Evolutionary conservation across 2,329 filamentous ascomycete species (phyloP), one percentile per base, ranked within the genome.

Genomic region (Emergomyces africanus): DNA sequence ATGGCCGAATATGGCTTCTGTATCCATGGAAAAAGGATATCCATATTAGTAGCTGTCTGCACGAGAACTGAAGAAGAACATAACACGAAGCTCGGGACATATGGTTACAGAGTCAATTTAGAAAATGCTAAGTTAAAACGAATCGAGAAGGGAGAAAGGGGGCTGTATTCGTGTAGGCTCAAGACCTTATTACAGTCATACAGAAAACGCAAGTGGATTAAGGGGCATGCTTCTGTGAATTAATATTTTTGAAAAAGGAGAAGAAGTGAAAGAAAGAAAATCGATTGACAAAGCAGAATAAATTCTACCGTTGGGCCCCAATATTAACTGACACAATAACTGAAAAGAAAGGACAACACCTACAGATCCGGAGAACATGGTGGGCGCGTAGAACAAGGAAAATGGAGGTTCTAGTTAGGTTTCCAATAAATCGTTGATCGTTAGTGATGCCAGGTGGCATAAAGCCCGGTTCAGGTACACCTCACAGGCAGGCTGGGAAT

Each of bases 1-100:
- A 99, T 86, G 48, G 94, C 90, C 69, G 94, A 90, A 73, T 90
- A 97, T 2, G 92, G 91, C 73, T 94, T 94, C 91, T 77, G 75
- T 78, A 66, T 65, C 64, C 6, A 39, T 15, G 23, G 20, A n/a
- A 30, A 15, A 55, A 39, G n/a, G 8, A 8, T 28, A 48, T 48
- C 44, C 54, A 55, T 55, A 30, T 30, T 28, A 46, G 44, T 55
- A 55, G 54, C 37, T 20, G 54, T 15, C 2, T n/a, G 25, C 54
- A 57, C 58, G 23, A 59, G 28, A 58, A 63, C 20, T 60, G 54
- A 33, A 23, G 54, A 33, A 23, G 1, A 18, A 20, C 30, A 23
- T 6, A n/a, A 41, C 25, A 54, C 39, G 41, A 1, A 28, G 14
- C 12, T 25, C 44, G 28, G 28, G 10, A 48, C 12, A 28, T 48